phyloP scores from a whole-genome alignment of 768 basidiomycete genomes.

The Pisolithus microcarpus region DNA sequence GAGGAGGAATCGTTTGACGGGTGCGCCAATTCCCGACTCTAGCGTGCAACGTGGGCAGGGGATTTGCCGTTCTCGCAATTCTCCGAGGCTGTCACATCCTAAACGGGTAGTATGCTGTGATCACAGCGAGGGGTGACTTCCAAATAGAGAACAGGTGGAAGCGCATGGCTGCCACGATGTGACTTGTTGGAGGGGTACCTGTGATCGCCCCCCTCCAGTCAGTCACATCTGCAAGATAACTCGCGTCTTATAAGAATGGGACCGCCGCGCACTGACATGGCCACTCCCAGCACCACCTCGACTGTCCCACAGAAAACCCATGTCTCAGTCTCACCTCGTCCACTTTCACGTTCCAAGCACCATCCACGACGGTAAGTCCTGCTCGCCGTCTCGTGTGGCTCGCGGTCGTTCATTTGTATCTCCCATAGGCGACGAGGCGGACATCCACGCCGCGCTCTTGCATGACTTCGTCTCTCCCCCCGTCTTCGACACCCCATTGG shows the following conservation, averaged over 20 bases:
- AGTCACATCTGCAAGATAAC: slow-evolving; percentile 7
- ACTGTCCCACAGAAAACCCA: neutral
- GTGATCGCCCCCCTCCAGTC: neutral
- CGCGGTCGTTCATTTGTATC: neutral
- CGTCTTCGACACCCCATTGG: slow-evolving; percentile 7
- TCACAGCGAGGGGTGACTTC: slow-evolving; percentile 19
- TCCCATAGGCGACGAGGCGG: neutral
- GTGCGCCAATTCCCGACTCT: neutral
- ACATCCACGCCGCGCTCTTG: neutral
- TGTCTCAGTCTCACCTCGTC: slow-evolving; percentile 1
- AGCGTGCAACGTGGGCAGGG: slow-evolving; percentile 18
- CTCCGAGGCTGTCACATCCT: slow-evolving; percentile 8
- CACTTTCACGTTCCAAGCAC: slow-evolving; percentile 2
- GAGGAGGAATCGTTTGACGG: neutral
- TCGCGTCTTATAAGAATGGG: slow-evolving; percentile 18
- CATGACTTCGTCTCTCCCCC: slow-evolving; percentile 11
- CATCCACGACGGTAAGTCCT: slow-evolving; percentile 3
- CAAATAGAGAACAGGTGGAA: slow-evolving; percentile 8
- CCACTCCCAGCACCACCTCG: slow-evolving; percentile 1
- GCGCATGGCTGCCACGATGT: slow-evolving; percentile 15
- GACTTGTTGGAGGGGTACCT: slow-evolving; percentile 16
- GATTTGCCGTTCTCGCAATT: slow-evolving; percentile 11
- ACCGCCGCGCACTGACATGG: neutral
- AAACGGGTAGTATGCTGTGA: slow-evolving; percentile 16
- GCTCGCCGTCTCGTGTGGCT: neutral